Percentiles rank a stretch among this genome's conserved stretches.
Evolutionary conservation across 2,329 filamentous ascomycete species (phyloP).

Genomic region (Diplodia scrobiculata): DNA sequence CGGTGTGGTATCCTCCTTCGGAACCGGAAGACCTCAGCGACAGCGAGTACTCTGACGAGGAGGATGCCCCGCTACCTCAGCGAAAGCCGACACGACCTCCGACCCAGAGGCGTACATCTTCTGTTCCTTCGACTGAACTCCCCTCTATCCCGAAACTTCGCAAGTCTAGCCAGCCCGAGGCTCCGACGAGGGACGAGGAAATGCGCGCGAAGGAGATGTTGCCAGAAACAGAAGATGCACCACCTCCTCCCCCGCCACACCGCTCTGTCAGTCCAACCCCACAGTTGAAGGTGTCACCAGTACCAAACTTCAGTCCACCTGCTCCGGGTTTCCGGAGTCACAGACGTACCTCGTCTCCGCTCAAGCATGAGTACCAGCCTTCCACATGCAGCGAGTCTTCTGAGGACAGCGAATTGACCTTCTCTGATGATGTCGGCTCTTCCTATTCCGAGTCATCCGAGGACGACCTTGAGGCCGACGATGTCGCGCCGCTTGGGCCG

Average conservation of each 20-base stretch:
- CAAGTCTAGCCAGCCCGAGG: constrained; percentile 47
- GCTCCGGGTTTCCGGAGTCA: constrained; percentile 51
- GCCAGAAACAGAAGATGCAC: constrained; percentile 35
- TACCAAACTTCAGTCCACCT: constrained; percentile 54
- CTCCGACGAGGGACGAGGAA: constrained; percentile 34
- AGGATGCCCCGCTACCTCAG: constrained; percentile 25
- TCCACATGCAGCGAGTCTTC: constrained; percentile 70
- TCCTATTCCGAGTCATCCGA: constrained; percentile 57
- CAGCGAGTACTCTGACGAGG: constrained; percentile 33
- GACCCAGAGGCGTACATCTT: constrained; percentile 51
- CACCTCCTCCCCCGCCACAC: constrained; percentile 55
- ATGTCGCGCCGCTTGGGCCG: constrained; percentile 35
- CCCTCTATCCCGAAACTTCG: constrained; percentile 51
- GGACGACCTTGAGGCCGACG: constrained; percentile 58
- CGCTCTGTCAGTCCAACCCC: constrained; percentile 55
- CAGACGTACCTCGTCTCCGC: constrained; percentile 81
- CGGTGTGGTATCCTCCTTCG: constrained; percentile 53
- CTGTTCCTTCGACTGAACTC: constrained; percentile 51
- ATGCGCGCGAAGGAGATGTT: constrained; percentile 21
- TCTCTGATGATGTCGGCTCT: constrained; percentile 57
- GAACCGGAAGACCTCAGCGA: constrained; percentile 37
- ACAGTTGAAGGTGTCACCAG: constrained; percentile 46
- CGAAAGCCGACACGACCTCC: constrained; percentile 37
- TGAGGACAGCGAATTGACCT: constrained; percentile 56
- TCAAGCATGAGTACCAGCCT: constrained; percentile 96